Evolutionary conservation across 164 flowering plant genomes (phyloP).

Genomic region (Chimonanthus salicifolius): DNA sequence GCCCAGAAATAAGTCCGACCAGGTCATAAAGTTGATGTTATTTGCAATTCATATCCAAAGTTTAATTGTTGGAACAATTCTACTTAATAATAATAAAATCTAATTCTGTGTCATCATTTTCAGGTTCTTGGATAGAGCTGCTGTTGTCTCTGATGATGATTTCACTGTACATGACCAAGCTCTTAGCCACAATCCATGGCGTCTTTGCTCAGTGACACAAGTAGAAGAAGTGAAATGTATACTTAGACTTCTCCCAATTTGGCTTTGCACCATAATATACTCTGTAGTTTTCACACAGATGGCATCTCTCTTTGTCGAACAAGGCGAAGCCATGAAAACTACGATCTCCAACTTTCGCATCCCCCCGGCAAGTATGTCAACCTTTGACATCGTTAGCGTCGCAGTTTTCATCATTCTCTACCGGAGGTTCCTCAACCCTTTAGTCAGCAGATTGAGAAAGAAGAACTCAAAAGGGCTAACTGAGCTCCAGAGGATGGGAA

Average conservation of each 20-base stretch:
- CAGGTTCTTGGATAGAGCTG: constrained; percentile 86
- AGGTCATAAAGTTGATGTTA: too few species aligned
- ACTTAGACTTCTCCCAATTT: constrained; percentile 78
- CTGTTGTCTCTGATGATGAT: constrained; percentile 46
- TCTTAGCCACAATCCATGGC: constrained; percentile 44
- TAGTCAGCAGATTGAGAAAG: constrained; percentile 46
- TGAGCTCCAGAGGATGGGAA: constrained; percentile 90
- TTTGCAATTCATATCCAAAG: too few species aligned
- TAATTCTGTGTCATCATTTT: not conserved
- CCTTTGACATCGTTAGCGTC: constrained; percentile 84
- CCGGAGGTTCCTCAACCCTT: constrained; percentile 61
- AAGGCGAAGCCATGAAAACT: constrained; percentile 87
- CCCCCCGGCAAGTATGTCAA: constrained; percentile 95
- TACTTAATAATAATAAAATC: not conserved
- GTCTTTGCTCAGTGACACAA: constrained; percentile 71
- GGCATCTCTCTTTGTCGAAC: constrained; percentile 95
- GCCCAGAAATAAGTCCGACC: too few species aligned
- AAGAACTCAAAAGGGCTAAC: constrained; percentile 46
- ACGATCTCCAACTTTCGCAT: constrained; percentile 48
- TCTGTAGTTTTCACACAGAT: constrained; percentile 92
- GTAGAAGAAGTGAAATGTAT: constrained; percentile 95
- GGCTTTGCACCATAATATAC: constrained; percentile 91
- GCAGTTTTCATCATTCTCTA: constrained; percentile 69
- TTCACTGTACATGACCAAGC: constrained; percentile 24
- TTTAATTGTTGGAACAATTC: too few species aligned